Evolutionary conservation across 495 filamentous ascomycete genomes (phyloP), one percentile per base, ranked within the genome.

Genomic region (Friedmanniomyces simplex): DNA sequence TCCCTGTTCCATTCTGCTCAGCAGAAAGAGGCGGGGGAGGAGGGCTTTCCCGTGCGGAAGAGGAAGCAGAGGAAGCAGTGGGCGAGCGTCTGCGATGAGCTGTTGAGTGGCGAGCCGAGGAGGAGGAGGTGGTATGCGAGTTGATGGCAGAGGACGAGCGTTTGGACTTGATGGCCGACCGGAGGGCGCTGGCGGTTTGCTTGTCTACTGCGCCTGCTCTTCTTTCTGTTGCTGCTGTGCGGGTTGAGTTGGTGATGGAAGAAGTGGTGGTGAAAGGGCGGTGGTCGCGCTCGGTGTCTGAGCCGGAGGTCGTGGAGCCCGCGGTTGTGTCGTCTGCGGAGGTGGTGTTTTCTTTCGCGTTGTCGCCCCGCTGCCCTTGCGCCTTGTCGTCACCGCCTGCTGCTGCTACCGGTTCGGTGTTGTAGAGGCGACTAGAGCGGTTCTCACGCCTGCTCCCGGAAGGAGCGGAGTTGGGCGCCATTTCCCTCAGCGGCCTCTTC

Each of bases 1-100:
- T 32, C 28, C 28, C 28, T 3, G 4, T 32, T 32, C 10, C 4
- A 3, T 32, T 3, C 18, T 36, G 21, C 4, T 28, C 39, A 20
- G n/a, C 49, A 12, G 37, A 16, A 24, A 28, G 59, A 58, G 56
- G 66, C 55, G 51, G 61, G 57, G 56, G 66, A 52, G 51, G 50
- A 18, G 39, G 48, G 18, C 48, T 56, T 6, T 52, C 56, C 12
- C 37, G 34, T 30, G 55, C 28, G 4, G 54, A 20, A 2, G 51
- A 41, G 34, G 55, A 39, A 3, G 54, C 21, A 2, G 51, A 41
- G 34, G 55, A 71, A 12, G 78, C 75, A 11, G 77, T 79, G 3
- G 84, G 85, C 63, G 83, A 86, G 55, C 84, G 78, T 39, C 83
- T 77, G 34, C 82, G 81, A 32, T 83, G 79, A 21, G 72, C 65